Evolutionary conservation across 495 filamentous ascomycete species (phyloP).

Genomic region (Immersiella caudata): DNA sequence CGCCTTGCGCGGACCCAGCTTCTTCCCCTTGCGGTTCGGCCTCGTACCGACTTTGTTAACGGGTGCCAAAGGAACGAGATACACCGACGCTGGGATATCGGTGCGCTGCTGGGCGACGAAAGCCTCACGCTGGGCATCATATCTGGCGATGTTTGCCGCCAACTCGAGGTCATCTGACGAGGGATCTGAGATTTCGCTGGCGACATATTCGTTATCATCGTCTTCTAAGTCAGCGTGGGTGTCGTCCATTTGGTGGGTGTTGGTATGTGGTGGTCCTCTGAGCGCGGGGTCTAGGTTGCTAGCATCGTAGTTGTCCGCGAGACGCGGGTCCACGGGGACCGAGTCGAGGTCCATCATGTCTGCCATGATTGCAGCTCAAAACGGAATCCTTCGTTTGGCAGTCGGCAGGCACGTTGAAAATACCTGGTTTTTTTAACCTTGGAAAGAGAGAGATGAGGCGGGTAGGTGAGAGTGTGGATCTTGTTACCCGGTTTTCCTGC

Average conservation of each 20-base stretch:
- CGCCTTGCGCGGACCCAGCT: slow-evolving; percentile 65
- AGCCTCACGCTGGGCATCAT: slow-evolving; percentile 39
- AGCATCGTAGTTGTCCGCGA: slow-evolving; percentile 6
- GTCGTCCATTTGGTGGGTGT: not conserved
- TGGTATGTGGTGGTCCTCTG: not conserved
- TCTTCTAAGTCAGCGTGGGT: slow-evolving; percentile 16
- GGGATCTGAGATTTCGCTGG: slow-evolving; percentile 39
- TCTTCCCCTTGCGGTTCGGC: slow-evolving; percentile 22
- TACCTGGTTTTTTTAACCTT: no score
- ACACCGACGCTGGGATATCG: slow-evolving; percentile 16
- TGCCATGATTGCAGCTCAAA: slow-evolving; percentile 20
- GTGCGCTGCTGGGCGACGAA: slow-evolving; percentile 38
- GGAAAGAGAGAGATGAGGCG: no score
- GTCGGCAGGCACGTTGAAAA: no score
- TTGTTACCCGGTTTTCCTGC: slow-evolving; percentile 15
- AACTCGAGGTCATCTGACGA: slow-evolving; percentile 46
- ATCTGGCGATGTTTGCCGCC: slow-evolving; percentile 38
- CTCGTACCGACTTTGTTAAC: slow-evolving; percentile 2
- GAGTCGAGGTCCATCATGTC: slow-evolving; percentile 31
- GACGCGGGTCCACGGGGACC: slow-evolving; percentile 10
- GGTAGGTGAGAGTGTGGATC: not conserved
- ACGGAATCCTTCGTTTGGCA: not conserved
- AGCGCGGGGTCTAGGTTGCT: slow-evolving; percentile 14
- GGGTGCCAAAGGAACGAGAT: not conserved
- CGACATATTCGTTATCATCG: slow-evolving; percentile 24